These are phyloP conservation scores for Byssothecium circinans DNA, from an alignment of 2,329 filamentous ascomycete species.

Conservation along the genomic window DNA sequence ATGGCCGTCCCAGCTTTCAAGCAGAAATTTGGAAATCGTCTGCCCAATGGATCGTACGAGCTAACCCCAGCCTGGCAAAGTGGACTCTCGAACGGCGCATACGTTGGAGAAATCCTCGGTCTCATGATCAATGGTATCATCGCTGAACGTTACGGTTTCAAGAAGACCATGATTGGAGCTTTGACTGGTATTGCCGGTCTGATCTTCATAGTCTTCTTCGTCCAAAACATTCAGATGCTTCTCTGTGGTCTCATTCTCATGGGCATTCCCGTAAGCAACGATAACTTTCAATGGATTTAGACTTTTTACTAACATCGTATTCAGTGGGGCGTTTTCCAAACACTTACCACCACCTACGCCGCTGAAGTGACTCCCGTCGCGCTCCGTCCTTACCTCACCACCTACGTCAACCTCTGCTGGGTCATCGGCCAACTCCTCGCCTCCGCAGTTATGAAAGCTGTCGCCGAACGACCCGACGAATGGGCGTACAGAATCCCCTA, in stretches of 20 bases:
- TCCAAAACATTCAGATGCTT: constrained; percentile 56
- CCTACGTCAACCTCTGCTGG: constrained; percentile 79
- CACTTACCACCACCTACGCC: constrained; percentile 52
- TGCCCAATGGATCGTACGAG: constrained; percentile 43
- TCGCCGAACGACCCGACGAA: constrained; percentile 64
- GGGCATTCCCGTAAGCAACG: constrained; percentile 38
- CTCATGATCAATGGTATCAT: constrained; percentile 50
- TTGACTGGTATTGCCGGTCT: constrained; percentile 31
- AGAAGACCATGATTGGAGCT: constrained; percentile 42
- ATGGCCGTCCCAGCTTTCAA: constrained; percentile 56
- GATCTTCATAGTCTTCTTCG: constrained; percentile 44
- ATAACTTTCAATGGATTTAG: too few relatives aligned
- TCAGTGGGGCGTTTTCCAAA: constrained; percentile 51
- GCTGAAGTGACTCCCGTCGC: constrained; percentile 69
- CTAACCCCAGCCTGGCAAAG: constrained; percentile 51
- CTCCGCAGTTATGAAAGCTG: constrained; percentile 69
- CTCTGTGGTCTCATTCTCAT: constrained; percentile 60
- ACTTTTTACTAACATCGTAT: too few relatives aligned
- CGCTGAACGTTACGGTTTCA: constrained; percentile 48
- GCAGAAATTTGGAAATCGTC: constrained; percentile 43
- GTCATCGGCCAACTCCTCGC: constrained; percentile 72
- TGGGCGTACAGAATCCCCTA: constrained; percentile 70
- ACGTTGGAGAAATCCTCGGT: constrained; percentile 49
- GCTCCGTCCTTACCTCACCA: constrained; percentile 59
- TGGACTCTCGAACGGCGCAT: constrained; percentile 50